phyloP scores from a whole-genome alignment of 306 rosid species.

The Ammopiptanthus mongolicus region DNA sequence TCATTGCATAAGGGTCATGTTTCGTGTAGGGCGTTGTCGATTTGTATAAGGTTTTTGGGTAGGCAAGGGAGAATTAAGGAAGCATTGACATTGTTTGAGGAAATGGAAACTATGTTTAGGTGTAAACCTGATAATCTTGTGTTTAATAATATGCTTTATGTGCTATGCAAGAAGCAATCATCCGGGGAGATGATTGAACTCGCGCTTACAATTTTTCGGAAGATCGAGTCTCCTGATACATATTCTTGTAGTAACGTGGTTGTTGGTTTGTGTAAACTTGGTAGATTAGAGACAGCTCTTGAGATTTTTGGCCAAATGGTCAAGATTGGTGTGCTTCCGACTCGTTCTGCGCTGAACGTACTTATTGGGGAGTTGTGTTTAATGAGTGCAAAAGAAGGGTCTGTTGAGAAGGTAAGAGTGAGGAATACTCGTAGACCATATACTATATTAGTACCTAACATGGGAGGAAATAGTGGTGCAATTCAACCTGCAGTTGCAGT shows the following conservation, averaged over 20 bases:
- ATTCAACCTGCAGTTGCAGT: conserved; percentile 54
- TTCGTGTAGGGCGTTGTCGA: conserved; percentile 48
- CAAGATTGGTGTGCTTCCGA: conserved; percentile 47
- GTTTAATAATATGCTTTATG: conserved; percentile 62
- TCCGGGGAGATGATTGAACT: conserved; percentile 50
- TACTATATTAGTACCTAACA: conserved; percentile 58
- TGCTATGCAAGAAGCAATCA: conserved; percentile 63
- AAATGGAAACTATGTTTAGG: conserved; percentile 49
- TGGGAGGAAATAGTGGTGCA: conserved; percentile 42
- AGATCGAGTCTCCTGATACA: conserved; percentile 52
- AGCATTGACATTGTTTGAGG: conserved; percentile 57
- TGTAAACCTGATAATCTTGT: conserved; percentile 68
- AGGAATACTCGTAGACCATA: conserved; percentile 39
- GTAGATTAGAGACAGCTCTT: conserved; percentile 49
- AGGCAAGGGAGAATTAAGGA: conserved; percentile 62
- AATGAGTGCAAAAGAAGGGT: conserved; percentile 58
- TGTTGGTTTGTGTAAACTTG: conserved; percentile 64
- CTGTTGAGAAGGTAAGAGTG: conserved; percentile 51
- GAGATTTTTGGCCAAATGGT: conserved; percentile 54
- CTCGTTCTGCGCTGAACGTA: conserved; percentile 55
- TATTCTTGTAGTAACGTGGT: conserved; percentile 67
- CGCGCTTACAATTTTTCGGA: conserved; percentile 46
- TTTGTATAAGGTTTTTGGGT: conserved; percentile 67
- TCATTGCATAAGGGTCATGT: conserved; percentile 39
- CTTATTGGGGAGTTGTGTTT: conserved; percentile 62